Percentiles rank a stretch among this genome's conserved stretches.
Evolutionary conservation across 83 land plant genomes (phyloP).

Genomic region (Picea mariana): DNA sequence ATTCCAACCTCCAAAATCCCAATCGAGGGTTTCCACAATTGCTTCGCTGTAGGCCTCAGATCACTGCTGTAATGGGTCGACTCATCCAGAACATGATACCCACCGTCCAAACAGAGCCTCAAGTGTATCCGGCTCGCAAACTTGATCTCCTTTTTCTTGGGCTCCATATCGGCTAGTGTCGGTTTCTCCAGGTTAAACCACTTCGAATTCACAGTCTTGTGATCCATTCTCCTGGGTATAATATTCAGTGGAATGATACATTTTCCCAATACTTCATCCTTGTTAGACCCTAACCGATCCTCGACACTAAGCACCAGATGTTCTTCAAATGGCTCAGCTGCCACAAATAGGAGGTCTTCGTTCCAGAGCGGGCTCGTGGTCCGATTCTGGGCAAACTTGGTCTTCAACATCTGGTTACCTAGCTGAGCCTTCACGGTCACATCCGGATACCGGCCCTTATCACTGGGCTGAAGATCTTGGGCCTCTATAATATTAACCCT

Average conservation of each 20-base stretch:
- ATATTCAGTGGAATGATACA: too few relatives aligned
- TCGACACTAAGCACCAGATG: constrained; percentile 47
- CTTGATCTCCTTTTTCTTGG: constrained; percentile 28
- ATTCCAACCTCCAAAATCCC: constrained; percentile 44
- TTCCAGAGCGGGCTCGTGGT: constrained; percentile 64
- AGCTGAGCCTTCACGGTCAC: constrained; percentile 17
- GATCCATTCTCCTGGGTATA: too few relatives aligned
- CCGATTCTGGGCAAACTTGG: constrained; percentile 24
- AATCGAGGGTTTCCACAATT: constrained; percentile 34
- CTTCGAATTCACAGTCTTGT: constrained; percentile 31
- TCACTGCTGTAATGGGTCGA: constrained; percentile 35
- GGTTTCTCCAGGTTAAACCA: constrained; percentile 37
- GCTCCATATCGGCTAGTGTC: too few relatives aligned
- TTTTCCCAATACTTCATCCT: constrained; percentile 21
- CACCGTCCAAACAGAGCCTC: constrained; percentile 41
- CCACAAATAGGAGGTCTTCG: constrained; percentile 74
- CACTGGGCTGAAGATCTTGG: constrained; percentile 38
- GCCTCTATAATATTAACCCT: constrained; percentile 66
- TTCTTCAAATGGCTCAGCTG: constrained; percentile 79
- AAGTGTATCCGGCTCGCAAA: constrained; percentile 35
- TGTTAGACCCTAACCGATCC: constrained; percentile 39
- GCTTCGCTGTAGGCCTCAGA: constrained; percentile 40
- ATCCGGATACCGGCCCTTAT: constrained; percentile 5
- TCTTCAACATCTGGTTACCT: constrained; percentile 33
- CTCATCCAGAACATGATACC: constrained; percentile 55